These are phyloP conservation scores for Colletotrichum acutatum DNA, from an alignment of 2,329 filamentous ascomycete species.

Conservation along the genomic window DNA sequence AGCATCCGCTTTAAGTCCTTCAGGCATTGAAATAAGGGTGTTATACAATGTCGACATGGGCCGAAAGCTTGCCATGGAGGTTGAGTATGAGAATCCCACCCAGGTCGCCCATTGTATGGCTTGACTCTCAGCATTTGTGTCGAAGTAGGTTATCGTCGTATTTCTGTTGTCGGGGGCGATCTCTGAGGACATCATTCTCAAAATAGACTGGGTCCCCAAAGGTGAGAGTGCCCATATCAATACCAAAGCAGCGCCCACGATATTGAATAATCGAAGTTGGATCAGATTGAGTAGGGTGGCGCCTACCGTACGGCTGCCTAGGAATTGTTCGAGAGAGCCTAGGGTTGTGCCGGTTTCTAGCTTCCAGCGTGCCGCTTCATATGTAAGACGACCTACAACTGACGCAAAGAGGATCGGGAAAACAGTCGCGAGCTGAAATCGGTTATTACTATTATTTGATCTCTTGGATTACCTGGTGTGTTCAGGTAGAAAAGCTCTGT, in stretches of 20 bases:
- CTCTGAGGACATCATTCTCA: constrained; percentile 33
- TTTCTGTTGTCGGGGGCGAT: background rate
- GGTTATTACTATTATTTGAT: background rate
- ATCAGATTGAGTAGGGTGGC: constrained; percentile 41
- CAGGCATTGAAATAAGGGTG: constrained; percentile 37
- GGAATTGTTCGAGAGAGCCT: constrained; percentile 42
- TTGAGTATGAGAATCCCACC: too few species aligned
- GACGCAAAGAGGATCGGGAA: constrained; percentile 46
- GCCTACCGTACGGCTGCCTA: constrained; percentile 45
- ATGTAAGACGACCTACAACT: constrained; percentile 40
- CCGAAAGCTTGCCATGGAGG: background rate
- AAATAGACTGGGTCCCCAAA: constrained; percentile 42
- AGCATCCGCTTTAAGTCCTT: constrained; percentile 29
- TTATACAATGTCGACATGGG: constrained; percentile 23
- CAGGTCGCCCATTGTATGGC: background rate
- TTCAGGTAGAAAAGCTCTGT: fast-evolving
- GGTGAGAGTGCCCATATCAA: constrained; percentile 44
- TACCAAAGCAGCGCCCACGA: constrained; percentile 39
- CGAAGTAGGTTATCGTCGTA: background rate
- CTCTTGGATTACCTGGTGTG: background rate
- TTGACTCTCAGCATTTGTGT: background rate
- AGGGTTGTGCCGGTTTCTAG: constrained; percentile 42
- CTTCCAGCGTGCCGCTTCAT: constrained; percentile 41
- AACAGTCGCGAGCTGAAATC: constrained; percentile 33
- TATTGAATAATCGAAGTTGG: constrained; percentile 40